Percentiles rank a stretch among this genome's conserved stretches.
Conservation (phyloP, 1,284 basidiomycete genomes). For the Ceratobasidium sp. region DNA sequence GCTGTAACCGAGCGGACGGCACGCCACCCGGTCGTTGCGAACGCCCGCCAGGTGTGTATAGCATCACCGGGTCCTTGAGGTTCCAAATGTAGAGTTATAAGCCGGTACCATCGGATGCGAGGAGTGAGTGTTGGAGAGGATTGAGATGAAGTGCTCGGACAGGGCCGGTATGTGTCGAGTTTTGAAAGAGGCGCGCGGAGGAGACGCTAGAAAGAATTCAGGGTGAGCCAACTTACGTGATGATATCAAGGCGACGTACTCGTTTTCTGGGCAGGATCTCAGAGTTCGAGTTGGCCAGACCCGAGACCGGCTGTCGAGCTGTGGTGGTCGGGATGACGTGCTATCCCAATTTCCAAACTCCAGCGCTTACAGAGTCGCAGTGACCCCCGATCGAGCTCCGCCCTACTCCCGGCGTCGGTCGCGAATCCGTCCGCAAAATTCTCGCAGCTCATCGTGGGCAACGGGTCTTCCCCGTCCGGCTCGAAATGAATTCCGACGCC, state of each 20-base stretch:
- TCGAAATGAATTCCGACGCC: conserved; percentile 27
- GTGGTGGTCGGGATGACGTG: no score
- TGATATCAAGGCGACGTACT: no score
- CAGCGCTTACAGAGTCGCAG: no score
- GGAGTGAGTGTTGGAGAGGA: conserved; percentile 87
- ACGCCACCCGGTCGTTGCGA: conserved; percentile 95
- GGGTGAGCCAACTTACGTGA: no score
- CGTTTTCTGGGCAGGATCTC: conserved; percentile 84
- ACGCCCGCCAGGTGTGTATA: conserved; percentile 83
- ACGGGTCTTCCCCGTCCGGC: conserved; percentile 26
- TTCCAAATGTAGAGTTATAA: conserved; percentile 94
- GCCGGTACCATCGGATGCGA: conserved; percentile 90
- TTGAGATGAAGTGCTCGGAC: conserved; percentile 96
- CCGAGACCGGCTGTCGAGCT: conserved; percentile 76
- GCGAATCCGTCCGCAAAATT: conserved; percentile 39
- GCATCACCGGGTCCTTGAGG: conserved; percentile 82
- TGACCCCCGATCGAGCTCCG: background rate
- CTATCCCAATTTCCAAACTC: no score
- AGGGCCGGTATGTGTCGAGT: conserved; percentile 91
- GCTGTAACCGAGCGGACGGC: conserved; percentile 67
- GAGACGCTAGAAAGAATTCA: background rate
- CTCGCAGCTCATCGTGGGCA: conserved; percentile 29
- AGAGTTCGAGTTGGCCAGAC: conserved; percentile 94
- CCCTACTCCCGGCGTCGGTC: conserved; percentile 25
- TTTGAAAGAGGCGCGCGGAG: conserved; percentile 64